Base-by-base conservation (phyloP, 257 asterid genomes). In the Petunia axillaris region DNA sequence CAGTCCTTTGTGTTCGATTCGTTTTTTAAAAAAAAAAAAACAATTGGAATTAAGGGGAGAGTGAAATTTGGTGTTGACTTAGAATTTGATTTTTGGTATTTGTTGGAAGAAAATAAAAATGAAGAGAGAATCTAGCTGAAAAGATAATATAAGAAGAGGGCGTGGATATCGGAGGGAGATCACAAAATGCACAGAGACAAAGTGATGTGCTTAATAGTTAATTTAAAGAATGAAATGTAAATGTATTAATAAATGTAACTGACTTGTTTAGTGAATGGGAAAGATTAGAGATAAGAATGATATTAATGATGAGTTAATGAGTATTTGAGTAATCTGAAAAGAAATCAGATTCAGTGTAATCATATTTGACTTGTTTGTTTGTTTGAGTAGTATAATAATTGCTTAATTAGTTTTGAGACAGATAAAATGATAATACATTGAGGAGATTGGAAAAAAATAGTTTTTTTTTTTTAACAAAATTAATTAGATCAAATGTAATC, bases 161-260 rank as follows among this genome's bases (percentile, higher is more conserved):
- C 68, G 68, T 63, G 43, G 68, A 63, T 63, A 63, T 10, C 68
- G 68, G 68, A 36, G 68, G 43, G 68, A 63, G 43, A 63, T 63
- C 68, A 36, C 68, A 63, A 63, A 63, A 63, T 62, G 67, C 67
- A 36, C 67, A 36, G 40, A 62, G 40, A 35, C 2, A 62, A 9
- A 62, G n/a, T 62, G 4, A 63, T 36, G n/a, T 3, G 3, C 15
- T 0, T 37, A 63, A 9, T 52, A 52, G 8, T 9, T 52, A 52
- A 52, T 52, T 50, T 50, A 50, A 50, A 13, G 55, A 50, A 4
- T 50, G 8, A 25, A 25, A 25, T 25, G 25, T 25, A 25, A 25
- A 25, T 52, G 55, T 4, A 3, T 10, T 9, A 37, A 36, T 64
- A 62, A 62, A 8, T 62, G 41, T 35, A 3, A 62, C 1, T 25